phyloP scores from a whole-genome alignment of 306 rosid species.

The Quercus variabilis region DNA sequence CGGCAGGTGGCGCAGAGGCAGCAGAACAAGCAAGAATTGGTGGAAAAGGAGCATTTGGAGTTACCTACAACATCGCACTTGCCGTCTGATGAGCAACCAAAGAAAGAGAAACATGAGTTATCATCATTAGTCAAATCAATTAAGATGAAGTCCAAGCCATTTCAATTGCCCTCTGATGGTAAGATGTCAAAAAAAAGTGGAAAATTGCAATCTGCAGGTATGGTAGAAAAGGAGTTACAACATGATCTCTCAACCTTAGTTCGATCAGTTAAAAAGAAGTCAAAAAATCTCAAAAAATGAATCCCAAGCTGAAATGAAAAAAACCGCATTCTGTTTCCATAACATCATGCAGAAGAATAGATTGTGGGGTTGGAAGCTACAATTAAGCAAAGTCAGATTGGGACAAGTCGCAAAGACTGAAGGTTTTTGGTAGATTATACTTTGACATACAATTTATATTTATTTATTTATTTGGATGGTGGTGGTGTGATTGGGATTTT shows the following conservation, averaged over 20 bases:
- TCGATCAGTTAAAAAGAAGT: constrained; percentile 25
- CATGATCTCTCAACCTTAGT: constrained; percentile 20
- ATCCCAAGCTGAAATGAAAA: not conserved
- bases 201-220: constrained; percentile 17
- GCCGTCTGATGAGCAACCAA: constrained; percentile 27
- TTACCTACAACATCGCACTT: constrained; percentile 15
- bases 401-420: not conserved
- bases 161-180: constrained; percentile 31
- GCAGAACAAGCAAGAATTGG: constrained; percentile 36
- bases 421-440: not conserved
- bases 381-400: not conserved
- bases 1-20: constrained; percentile 56
- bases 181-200: constrained; percentile 28
- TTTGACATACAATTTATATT: not conserved
- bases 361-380: not conserved
- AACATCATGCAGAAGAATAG: not conserved
- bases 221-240: constrained; percentile 16
- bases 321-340: not conserved
- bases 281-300: constrained; percentile 10
- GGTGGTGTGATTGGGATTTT: not conserved
- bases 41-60: constrained; percentile 24
- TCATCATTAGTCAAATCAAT: constrained; percentile 58
- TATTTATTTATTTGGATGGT: not conserved
- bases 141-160: constrained; percentile 66
- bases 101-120: constrained; percentile 49